Evolutionary conservation across 78 protist species (phyloP).

Genomic region (Acrasis kona): DNA sequence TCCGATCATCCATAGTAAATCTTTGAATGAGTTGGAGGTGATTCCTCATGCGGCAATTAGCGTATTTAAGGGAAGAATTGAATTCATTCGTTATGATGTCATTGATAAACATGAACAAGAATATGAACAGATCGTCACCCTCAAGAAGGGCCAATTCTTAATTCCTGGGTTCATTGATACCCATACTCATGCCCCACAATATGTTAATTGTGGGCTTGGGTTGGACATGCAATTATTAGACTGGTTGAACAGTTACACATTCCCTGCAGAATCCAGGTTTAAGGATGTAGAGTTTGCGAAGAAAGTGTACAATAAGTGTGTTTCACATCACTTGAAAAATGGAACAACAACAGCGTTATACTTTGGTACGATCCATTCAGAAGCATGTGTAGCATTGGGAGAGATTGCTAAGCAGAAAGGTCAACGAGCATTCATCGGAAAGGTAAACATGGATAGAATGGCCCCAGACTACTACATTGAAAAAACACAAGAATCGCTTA

Average conservation of each 20-base stretch:
- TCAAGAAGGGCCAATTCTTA: conserved; percentile 27
- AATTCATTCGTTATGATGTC: no score
- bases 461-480: conserved; percentile 73
- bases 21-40: no score
- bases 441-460: conserved; percentile 68
- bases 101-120: no score
- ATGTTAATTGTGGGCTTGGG: conserved; percentile 58
- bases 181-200: conserved; percentile 85
- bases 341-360: conserved; percentile 77
- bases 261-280: conserved; percentile 55
- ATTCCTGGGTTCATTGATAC: conserved; percentile 83
- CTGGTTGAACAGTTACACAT: conserved; percentile 83
- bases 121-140: no score
- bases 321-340: conserved; percentile 27
- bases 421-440: conserved; percentile 80
- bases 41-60: no score
- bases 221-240: conserved; percentile 61
- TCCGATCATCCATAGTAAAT: no score
- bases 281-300: conserved; percentile 48
- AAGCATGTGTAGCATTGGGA: conserved; percentile 37
- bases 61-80: no score
- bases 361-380: conserved; percentile 75
- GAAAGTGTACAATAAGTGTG: conserved; percentile 40
- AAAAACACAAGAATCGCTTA: conserved; percentile 34
- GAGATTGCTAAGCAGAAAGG: conserved; percentile 29